Conservation (phyloP, 2,329 filamentous ascomycete genomes). For the Teratosphaeria gauchensis region DNA sequence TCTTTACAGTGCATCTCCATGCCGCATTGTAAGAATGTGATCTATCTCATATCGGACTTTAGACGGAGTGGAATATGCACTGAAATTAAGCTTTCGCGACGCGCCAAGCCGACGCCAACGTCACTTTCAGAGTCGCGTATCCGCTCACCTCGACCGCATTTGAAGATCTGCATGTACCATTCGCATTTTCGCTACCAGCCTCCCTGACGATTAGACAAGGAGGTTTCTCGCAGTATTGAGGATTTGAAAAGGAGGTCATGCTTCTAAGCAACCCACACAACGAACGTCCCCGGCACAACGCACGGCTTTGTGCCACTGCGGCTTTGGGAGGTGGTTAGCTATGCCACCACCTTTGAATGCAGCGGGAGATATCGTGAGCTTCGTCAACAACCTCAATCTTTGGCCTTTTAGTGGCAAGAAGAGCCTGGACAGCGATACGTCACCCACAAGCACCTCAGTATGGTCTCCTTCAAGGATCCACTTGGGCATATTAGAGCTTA, state of each 20-base stretch:
- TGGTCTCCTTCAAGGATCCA: background rate
- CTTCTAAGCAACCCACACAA: background rate
- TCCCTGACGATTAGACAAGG: background rate
- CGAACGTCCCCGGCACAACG: background rate
- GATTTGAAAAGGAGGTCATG: background rate
- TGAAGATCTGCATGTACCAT: no score
- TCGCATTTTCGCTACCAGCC: background rate
- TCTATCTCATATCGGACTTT: background rate
- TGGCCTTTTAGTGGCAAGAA: background rate
- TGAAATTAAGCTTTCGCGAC: background rate
- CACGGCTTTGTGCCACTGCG: background rate
- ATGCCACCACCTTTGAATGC: background rate
- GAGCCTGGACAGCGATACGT: background rate
- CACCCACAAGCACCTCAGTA: background rate
- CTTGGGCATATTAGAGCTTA: background rate
- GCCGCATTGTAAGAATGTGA: background rate
- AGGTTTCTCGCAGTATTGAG: background rate
- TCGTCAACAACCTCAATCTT: background rate
- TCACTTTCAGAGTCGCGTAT: background rate
- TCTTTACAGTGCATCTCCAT: background rate
- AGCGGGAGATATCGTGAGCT: background rate
- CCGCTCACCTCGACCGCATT: background rate
- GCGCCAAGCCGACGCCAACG: background rate
- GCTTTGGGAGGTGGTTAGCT: background rate
- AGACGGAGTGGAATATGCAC: background rate